These are phyloP conservation scores for Puccinia polysora DNA, from an alignment of 1,284 basidiomycete genomes.

Conservation along the genomic window DNA sequence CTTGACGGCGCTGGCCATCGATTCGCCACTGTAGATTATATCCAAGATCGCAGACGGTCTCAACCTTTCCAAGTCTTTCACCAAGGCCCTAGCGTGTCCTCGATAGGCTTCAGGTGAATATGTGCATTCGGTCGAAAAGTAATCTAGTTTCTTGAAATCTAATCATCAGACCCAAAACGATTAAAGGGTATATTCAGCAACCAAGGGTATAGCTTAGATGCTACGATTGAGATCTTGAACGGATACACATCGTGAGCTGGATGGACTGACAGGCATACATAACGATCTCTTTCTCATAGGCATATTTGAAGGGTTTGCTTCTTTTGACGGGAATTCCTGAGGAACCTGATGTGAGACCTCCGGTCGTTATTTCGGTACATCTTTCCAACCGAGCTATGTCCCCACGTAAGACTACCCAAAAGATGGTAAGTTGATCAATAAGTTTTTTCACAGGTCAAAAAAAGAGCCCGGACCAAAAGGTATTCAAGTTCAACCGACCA, in stretches of 20 bases:
- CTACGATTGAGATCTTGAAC: no score
- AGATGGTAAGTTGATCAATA: constrained; percentile 4
- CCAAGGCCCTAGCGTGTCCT: constrained; percentile 85
- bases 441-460: neutral
- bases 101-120: constrained; percentile 93
- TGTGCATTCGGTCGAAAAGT: constrained; percentile 98
- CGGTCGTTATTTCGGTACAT: constrained; percentile 88
- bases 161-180: no score
- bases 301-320: constrained; percentile 96
- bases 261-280: constrained; percentile 62
- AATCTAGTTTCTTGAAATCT: constrained; percentile 65
- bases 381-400: constrained; percentile 90
- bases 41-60: constrained; percentile 93
- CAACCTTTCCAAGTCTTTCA: constrained; percentile 91
- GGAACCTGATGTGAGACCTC: constrained; percentile 56
- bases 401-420: constrained; percentile 76
- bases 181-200: no score
- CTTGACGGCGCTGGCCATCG: constrained; percentile 49
- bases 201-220: no score
- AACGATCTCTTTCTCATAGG: constrained; percentile 99
- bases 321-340: constrained; percentile 87
- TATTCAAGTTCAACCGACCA: constrained; percentile 59
- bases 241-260: no score
- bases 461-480: neutral
- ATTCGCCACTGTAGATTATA: constrained; percentile 87